Evolutionary conservation across 2,329 filamentous ascomycete species (phyloP), one percentile per base, ranked within the genome.

Genomic region (Aspergillus fijiensis): DNA sequence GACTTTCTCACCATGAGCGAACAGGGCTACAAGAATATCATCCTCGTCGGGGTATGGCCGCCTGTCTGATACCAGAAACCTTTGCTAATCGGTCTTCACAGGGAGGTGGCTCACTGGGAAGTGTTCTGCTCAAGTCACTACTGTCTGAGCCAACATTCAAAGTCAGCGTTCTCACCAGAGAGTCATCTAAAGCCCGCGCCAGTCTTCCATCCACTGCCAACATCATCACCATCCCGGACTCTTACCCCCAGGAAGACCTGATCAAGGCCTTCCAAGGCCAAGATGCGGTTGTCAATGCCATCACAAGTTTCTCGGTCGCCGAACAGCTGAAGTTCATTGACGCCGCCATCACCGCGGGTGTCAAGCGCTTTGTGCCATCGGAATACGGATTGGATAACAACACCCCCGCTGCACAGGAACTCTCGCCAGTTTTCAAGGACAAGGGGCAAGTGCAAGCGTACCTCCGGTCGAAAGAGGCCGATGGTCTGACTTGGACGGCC

Each of bases 311-410:
- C 49, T 55, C 60, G 3, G 63, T 61, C 35, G 54, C 60, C 7
- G 57, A 61, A 9, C 63, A 67, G 53, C 49, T 55, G 5, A 56
- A 51, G n/a, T 60, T 62, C 51, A 59, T 65, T 12, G 64, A 66
- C 31, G 63, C 64, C 2, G 63, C 64, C 2, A 49, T 63, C 14
- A 48, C 57, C 1, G 60, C 60, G 1, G 45, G 49, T 6, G 60
- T 61, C 16, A 56, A 59, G 52, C 56, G 56, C 2, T 64, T 59
- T 45, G 51, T 66, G 14, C 60, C 64, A 2, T 60, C 59, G 1
- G 64, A 66, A 54, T 66, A 64, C 23, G 64, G 63, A 1, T 27
- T 51, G 3, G 60, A 61, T 19, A 65, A 63, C 33, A 63, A 63
- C 19, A 59, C 45, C 4, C 23, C 55, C 2, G 54, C 42, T 2